Base-by-base conservation (phyloP, 2,329 filamentous ascomycete species). In the Chaetomiaceae sp. region DNA sequence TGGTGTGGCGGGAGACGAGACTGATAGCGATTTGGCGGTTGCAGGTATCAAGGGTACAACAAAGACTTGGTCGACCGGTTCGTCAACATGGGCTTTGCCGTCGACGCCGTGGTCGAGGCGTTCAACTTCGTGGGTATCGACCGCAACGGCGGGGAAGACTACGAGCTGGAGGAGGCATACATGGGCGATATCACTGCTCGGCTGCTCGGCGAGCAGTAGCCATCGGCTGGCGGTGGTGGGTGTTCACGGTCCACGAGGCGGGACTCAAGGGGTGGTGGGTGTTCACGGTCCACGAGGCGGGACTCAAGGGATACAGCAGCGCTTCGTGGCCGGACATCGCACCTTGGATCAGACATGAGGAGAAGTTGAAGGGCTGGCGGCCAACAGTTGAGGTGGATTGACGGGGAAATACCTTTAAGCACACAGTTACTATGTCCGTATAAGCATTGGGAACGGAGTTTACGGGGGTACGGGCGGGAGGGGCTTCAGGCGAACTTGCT, bases 131-230 rank as follows among this genome's bases (percentile, higher is more conserved):
- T 93, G 7, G 86, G 87, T 6, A 90, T 95, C 55, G 86, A 91
- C 52, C 78, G 79, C 15, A 88, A 84, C 56, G 78, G 76, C 20
- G 89, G 89, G 0, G 73, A 83, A 55, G 86, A 93, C 61, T 93
- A 94, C 63, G 83, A 87, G 58, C 71, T 95, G n/a, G 88, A 94
- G 61, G 86, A 93, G 59, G 88, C 84, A 1, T 90, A 89, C 57
- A 88, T 95, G 78, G 88, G 87, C 3, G 89, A 95, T 56, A 84
- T 97, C 52, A 95, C 88, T 0, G 87, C 88, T 15, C 76, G 85
- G 48, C 76, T 97, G 6, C 80, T 96, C 27, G 86, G 86, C 30
- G 90, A 96, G 66, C 62, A 65, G 67, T 53, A 53, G 38, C 12
- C n/a, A 19, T 39, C n/a, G n/a, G n/a, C n/a, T n/a, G n/a, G n/a